Evolutionary conservation across 2,329 filamentous ascomycete species (phyloP), one percentile per base, ranked within the genome.

Genomic region (Microdochium nivale): DNA sequence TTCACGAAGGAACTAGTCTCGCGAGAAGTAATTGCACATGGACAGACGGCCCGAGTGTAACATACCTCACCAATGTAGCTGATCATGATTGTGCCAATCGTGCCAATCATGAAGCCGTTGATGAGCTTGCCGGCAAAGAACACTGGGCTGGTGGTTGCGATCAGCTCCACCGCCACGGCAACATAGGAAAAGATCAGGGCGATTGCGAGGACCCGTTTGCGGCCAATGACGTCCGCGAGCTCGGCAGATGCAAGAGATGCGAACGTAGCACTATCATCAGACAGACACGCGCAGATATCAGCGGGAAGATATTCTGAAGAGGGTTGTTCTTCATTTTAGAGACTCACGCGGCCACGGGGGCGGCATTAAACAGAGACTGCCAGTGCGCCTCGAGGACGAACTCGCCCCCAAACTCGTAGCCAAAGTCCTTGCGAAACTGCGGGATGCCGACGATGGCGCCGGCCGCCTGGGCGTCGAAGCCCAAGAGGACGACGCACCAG

Each of bases 401-500:
- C 52, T 63, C 57, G 40, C 65, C 65, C 11, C 65, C 53, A 47
- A 60, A 57, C 53, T 59, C 55, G 24, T 57, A 57, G 1, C 65
- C 65, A 49, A 67, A 67, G 30, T 66, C 65, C 48, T 62, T 63
- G 48, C 66, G 61, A 50, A 67, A 67, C 49, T 66, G 63, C 11
- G 64, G 63, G 50, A 65, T 64, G 13, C 64, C 65, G 48, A 80
- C 84, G 49, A 86, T 71, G 54, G 81, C 81, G 24, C 80, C 80
- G 19, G 85, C 72, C 10, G 86, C 73, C 61, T 86, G 81, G 0
- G 80, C 78, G 60, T 86, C 82, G 59, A 85, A 87, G 3, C 79
- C 80, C 40, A 77, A 63, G 78, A 83, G 83, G 55, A 83, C 77
- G 35, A 83, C 76, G 5, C 78, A 78, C 2, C 81, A 66, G 5